phyloP scores from a whole-genome alignment of 805 yeast genomes.

The Saccharomycopsis selenospora region DNA sequence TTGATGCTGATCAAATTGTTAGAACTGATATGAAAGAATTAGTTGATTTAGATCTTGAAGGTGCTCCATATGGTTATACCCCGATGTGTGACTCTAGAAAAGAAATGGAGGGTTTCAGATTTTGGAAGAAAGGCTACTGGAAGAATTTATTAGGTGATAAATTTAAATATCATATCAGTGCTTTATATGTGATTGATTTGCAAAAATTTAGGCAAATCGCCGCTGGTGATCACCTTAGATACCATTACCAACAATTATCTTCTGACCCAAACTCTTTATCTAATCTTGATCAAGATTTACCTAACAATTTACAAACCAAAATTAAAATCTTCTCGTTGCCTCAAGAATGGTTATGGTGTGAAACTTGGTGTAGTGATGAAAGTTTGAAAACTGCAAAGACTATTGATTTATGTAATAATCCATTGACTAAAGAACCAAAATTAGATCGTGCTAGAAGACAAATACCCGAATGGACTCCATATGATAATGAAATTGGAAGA shows the following conservation, averaged over 20 bases:
- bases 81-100: slow-evolving; percentile 79
- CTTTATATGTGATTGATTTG: slow-evolving; percentile 76
- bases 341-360: slow-evolving; percentile 90
- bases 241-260: slow-evolving; percentile 77
- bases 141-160: slow-evolving; percentile 46
- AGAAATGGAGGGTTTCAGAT: slow-evolving; percentile 79
- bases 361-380: slow-evolving; percentile 80
- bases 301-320: slow-evolving; percentile 72
- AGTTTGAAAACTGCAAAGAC: slow-evolving; percentile 58
- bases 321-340: slow-evolving; percentile 68
- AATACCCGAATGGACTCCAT: slow-evolving; percentile 68
- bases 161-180: slow-evolving; percentile 71
- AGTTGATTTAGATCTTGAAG: slow-evolving; percentile 59
- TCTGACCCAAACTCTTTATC: slow-evolving; percentile 72
- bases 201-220: slow-evolving; percentile 50
- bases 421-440: slow-evolving; percentile 73
- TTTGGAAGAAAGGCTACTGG: slow-evolving; percentile 97
- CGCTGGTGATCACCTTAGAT: slow-evolving; percentile 76
- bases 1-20: slow-evolving; percentile 80
- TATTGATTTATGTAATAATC: slow-evolving; percentile 79
- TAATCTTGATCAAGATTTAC: slow-evolving; percentile 85
- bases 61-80: slow-evolving; percentile 79
- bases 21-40: slow-evolving; percentile 68
- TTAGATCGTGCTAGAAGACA: slow-evolving; percentile 67
- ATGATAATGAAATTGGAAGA: slow-evolving; percentile 47